Base-by-base conservation (phyloP, 2,329 filamentous ascomycete species). In the Neofusicoccum laricinum region DNA sequence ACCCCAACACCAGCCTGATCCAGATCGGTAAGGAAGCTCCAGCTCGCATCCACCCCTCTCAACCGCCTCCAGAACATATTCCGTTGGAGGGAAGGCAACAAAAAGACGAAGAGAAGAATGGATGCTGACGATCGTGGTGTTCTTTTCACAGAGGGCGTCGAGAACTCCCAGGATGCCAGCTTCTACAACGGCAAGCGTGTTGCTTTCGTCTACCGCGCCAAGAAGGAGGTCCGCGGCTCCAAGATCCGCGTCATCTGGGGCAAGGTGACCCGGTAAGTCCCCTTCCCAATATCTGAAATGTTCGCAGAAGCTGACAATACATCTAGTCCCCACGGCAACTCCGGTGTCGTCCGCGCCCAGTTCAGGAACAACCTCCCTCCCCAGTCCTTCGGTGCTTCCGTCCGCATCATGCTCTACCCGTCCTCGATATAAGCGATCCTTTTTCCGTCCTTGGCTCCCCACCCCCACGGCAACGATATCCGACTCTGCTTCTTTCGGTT, bases 161-260 rank as follows among this genome's bases (percentile, higher is more conserved):
- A 95, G 76, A 87, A 91, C 86, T 88, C 90, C 77, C 85, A 91
- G 76, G 91, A 89, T 79, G 93, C 94, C 81, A 90, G 88, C 12
- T 97, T 97, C 90, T 98, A 97, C 86, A 86, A 92, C 71, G 94
- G 94, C 84, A 97, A 97, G 90, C 93, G 92, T 85, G 88, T 97
- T 80, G 93, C 94, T 80, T 98, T 92, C 82, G 92, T 97, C 82
- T 97, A 97, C 88, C 91, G 92, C 79, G 93, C 88, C 74, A 88
- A 90, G 82, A 93, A 89, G 84, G 92, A 96, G 87, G 86, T 96
- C 78, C 90, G 93, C 77, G 94, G 93, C 79, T 93, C 91, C 81
- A 97, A 97, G 89, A 94, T 97, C 84, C 89, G 93, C 25, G 78
- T 97, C 73, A 96, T 97, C 85, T 97, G 93, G 93, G 93, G 93